Evolutionary conservation across 495 filamentous ascomycete genomes (phyloP), one percentile per base, ranked within the genome.

Genomic region (Astrothelium macrocarpum): DNA sequence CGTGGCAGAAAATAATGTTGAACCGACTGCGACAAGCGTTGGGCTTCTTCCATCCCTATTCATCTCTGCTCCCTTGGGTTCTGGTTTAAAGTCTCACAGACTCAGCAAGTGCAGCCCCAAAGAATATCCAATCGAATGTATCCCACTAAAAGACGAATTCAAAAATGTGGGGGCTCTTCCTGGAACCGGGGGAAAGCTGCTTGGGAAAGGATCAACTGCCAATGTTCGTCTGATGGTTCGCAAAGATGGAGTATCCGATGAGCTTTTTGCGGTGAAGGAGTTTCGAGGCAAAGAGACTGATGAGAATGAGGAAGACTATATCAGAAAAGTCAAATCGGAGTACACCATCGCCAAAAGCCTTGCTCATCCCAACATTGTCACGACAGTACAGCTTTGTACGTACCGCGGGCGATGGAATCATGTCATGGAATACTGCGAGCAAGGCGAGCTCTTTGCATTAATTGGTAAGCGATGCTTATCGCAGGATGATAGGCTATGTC

Each of bases 351-450:
- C 86, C 53, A 88, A 88, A 74, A 87, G 84, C 66, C 72, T 90
- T 63, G 79, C 85, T 68, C 89, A 93, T 71, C 89, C 89, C 20
- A 91, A 91, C 70, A 87, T 91, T 64, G 85, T 91, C 66, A 81
- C 85, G 68, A 90, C 87, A 0, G 76, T 87, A 26, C 82, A 84
- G 10, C 75, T 93, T 18, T 90, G 89, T 74, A 84, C 78, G 32
- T 74, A 85, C 69, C 78, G 78, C 32, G 78, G 76, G 25, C 80
- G 83, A 34, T 91, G 86, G 86, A 88, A 87, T 70, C 87, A 91
- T 70, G 89, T 91, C 61, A 93, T 93, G 89, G 89, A 93, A 71
- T 91, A 85, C 66, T 93, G 89, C 76, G 75, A 79, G 7, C 80
- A 85, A 59, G 89, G 89, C 25, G 89, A 93, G 69, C 77, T 93